These are phyloP conservation scores for Penicillium sp. DNA, from an alignment of 2,329 filamentous ascomycete species.

Conservation along the genomic window DNA sequence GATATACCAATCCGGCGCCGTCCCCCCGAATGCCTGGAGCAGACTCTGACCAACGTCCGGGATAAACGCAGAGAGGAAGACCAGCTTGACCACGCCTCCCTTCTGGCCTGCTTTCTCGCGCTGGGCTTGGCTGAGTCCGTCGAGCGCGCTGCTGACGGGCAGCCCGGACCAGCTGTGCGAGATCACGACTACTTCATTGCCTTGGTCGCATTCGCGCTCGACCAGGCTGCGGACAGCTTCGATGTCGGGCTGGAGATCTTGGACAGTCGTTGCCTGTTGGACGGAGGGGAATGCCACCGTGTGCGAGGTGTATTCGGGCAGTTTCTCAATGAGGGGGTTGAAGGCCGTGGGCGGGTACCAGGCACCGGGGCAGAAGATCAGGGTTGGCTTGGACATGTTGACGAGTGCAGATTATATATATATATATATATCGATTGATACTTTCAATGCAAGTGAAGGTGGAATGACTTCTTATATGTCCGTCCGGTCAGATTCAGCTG, in stretches of 20 bases:
- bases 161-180: conserved; percentile 36
- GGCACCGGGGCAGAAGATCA: conserved; percentile 29
- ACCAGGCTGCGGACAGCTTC: conserved; percentile 29
- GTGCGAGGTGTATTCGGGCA: conserved; percentile 21
- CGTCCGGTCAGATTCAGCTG: too few species aligned
- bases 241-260: conserved; percentile 28
- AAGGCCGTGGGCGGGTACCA: conserved; percentile 31
- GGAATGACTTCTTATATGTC: too few species aligned
- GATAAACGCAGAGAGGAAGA: conserved; percentile 33
- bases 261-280: conserved; percentile 20
- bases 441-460: too few species aligned
- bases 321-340: conserved; percentile 21
- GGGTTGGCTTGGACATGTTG: conserved; percentile 23
- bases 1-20: conserved; percentile 26
- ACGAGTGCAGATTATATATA: too few species aligned
- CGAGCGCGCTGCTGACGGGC: conserved; percentile 32
- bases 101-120: conserved; percentile 23
- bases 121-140: conserved; percentile 21
- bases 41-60: conserved; percentile 29
- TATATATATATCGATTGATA: too few species aligned
- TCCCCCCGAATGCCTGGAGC: conserved; percentile 27
- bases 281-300: conserved; percentile 27
- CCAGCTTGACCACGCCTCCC: conserved; percentile 32
- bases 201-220: conserved; percentile 25
- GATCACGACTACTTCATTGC: conserved; percentile 28